Conservation (phyloP, 108 stramenopile genomes). For the Nitzschia sp. region DNA sequence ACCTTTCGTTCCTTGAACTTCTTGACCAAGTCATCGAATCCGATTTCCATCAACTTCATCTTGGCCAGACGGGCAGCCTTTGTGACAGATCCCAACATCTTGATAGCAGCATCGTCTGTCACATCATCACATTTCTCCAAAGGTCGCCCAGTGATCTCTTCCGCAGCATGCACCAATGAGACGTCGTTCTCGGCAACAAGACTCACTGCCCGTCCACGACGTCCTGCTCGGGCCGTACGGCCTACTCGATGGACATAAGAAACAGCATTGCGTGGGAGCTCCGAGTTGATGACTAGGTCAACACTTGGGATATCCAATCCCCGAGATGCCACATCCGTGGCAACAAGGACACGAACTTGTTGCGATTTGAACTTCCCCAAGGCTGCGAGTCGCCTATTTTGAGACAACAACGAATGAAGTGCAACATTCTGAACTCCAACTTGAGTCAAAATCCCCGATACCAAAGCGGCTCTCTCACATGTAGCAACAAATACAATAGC, state of each 20-base stretch:
- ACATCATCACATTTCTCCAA: slow-evolving; percentile 77
- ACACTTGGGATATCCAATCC: slow-evolving; percentile 98
- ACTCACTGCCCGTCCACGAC: slow-evolving; percentile 91
- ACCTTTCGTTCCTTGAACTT: slow-evolving; percentile 83
- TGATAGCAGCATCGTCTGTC: slow-evolving; percentile 80
- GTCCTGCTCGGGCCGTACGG: slow-evolving; percentile 95
- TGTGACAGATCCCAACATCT: slow-evolving; percentile 78
- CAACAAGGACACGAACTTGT: slow-evolving; percentile 88
- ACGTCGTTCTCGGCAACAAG: slow-evolving; percentile 89
- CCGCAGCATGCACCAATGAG: slow-evolving; percentile 80
- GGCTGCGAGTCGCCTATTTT: slow-evolving; percentile 88
- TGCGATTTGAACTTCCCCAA: slow-evolving; percentile 90
- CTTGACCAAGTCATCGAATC: slow-evolving; percentile 87
- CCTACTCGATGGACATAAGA: slow-evolving; percentile 98
- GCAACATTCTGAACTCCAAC: slow-evolving; percentile 89
- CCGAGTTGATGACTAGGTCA: slow-evolving; percentile 94
- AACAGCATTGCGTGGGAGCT: slow-evolving; percentile 90
- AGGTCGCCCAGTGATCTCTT: slow-evolving; percentile 64
- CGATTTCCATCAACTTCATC: slow-evolving; percentile 87
- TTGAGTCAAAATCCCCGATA: slow-evolving; percentile 84
- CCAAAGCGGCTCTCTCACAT: slow-evolving; percentile 89
- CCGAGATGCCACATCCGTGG: slow-evolving; percentile 96
- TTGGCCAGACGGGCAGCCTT: slow-evolving; percentile 86
- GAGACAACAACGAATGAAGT: slow-evolving; percentile 88
- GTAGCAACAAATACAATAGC: slow-evolving; percentile 96